Percentiles rank a stretch among this genome's conserved stretches.
phyloP scores from a whole-genome alignment of 2,329 filamentous ascomycete species.

The Phialophora macrospora region DNA sequence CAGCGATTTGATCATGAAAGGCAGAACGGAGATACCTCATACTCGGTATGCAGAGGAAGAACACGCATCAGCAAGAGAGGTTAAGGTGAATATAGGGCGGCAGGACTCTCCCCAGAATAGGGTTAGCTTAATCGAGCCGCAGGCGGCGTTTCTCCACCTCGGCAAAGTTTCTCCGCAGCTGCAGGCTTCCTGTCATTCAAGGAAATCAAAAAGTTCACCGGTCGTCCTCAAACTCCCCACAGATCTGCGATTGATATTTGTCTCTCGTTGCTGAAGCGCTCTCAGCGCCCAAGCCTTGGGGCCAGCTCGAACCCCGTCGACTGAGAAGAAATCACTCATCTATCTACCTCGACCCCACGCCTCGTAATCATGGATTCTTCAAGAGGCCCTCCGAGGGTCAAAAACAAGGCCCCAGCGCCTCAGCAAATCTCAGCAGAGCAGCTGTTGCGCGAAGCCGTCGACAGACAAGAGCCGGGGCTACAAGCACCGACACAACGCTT shows the following conservation, averaged over 20 bases:
- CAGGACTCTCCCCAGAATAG: neutral
- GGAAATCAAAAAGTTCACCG: neutral
- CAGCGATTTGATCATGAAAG: neutral
- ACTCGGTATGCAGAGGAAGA: neutral
- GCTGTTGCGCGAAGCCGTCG: slow-evolving; percentile 93
- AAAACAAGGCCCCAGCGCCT: slow-evolving; percentile 95
- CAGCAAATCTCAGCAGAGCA: slow-evolving; percentile 95
- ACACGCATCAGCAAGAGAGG: neutral
- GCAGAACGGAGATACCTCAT: too few species aligned
- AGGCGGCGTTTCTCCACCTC: neutral
- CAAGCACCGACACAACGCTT: slow-evolving; percentile 94
- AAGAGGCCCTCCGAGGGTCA: slow-evolving; percentile 91
- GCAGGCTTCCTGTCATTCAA: neutral
- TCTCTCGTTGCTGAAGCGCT: neutral
- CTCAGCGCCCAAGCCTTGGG: neutral
- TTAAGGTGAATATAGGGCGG: neutral
- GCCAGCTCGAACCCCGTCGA: neutral
- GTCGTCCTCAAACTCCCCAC: neutral
- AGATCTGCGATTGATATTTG: neutral
- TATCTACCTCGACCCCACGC: neutral
- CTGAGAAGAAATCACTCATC: neutral
- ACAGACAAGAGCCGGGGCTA: slow-evolving; percentile 86
- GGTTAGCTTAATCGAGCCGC: neutral
- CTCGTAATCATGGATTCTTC: slow-evolving; percentile 76
- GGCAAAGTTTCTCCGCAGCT: neutral